Percentiles rank a stretch among this genome's conserved stretches.
These are phyloP conservation scores for Lablab purpureus DNA, from an alignment of 306 rosid genomes.

Conservation along the genomic window DNA sequence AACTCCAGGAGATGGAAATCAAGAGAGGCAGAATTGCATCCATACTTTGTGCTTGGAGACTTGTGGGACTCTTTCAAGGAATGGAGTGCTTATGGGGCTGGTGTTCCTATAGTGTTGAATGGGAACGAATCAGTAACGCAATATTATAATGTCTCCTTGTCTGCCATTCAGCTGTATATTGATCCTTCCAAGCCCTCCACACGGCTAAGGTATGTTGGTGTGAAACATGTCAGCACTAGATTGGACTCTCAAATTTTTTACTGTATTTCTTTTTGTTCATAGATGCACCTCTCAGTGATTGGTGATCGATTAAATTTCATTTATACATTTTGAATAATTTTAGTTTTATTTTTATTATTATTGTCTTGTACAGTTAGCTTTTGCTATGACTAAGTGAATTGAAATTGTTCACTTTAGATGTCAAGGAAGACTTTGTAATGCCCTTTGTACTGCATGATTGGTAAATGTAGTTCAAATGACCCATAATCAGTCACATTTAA, in stretches of 20 bases:
- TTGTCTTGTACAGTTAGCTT: conserved; percentile 23
- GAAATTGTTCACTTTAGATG: background rate
- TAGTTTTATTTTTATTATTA: background rate
- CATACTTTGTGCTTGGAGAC: conserved; percentile 85
- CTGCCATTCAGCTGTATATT: conserved; percentile 83
- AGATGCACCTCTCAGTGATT: background rate
- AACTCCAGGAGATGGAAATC: conserved; percentile 67
- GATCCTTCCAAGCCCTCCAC: conserved; percentile 76
- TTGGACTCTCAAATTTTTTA: background rate
- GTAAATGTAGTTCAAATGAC: conserved; percentile 12
- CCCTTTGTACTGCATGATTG: background rate
- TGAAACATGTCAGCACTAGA: conserved; percentile 6
- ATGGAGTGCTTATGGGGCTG: conserved; percentile 92
- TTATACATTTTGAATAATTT: background rate
- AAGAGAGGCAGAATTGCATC: conserved; percentile 60
- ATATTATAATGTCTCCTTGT: conserved; percentile 86
- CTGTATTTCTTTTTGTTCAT: background rate
- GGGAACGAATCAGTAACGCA: conserved; percentile 85
- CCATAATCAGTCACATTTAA: background rate
- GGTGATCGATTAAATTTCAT: background rate
- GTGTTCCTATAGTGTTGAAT: conserved; percentile 79
- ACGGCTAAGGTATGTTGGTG: conserved; percentile 51
- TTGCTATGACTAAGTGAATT: conserved; percentile 16
- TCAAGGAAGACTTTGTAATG: background rate
- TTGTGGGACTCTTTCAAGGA: conserved; percentile 89